Evolutionary conservation across 1,139 yeast species (phyloP).

Genomic region (Sugiyamaella grinbergsii): DNA sequence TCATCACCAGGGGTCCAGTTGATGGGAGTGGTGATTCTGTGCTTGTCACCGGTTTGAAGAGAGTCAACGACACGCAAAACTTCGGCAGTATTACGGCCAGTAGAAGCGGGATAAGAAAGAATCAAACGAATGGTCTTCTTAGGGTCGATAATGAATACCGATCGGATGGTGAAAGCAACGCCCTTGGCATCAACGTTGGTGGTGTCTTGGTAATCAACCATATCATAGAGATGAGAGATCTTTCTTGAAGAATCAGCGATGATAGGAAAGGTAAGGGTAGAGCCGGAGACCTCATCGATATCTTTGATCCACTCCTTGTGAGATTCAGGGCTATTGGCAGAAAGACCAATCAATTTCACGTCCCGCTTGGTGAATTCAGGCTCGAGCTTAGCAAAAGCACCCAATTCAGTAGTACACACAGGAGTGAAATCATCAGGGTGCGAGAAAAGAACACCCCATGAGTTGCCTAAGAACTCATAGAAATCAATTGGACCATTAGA

Average conservation of each 20-base stretch:
- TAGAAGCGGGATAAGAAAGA: conserved; percentile 79
- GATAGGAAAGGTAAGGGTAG: conserved; percentile 71
- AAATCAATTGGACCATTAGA: conserved; percentile 74
- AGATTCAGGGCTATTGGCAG: conserved; percentile 69
- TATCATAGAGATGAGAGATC: conserved; percentile 69
- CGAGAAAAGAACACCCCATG: conserved; percentile 79
- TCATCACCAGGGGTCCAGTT: conserved; percentile 89
- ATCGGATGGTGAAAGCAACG: conserved; percentile 69
- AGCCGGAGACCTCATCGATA: conserved; percentile 73
- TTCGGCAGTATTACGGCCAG: conserved; percentile 88
- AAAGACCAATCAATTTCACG: conserved; percentile 75
- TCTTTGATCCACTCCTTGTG: conserved; percentile 84
- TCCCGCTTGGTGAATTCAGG: conserved; percentile 78
- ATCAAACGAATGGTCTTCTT: conserved; percentile 70
- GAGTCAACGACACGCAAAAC: conserved; percentile 80
- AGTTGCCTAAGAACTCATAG: conserved; percentile 72
- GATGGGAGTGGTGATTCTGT: conserved; percentile 78
- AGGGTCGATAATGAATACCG: conserved; percentile 83
- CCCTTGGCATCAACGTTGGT: conserved; percentile 61
- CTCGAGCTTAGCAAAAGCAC: conserved; percentile 82
- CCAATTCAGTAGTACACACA: conserved; percentile 86
- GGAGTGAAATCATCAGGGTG: conserved; percentile 92
- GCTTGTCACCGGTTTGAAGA: conserved; percentile 70
- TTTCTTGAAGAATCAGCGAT: conserved; percentile 75
- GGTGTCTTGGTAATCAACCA: conserved; percentile 72